Evolutionary conservation across 495 filamentous ascomycete species (phyloP).

Genomic region (Neurospora sublineolata): DNA sequence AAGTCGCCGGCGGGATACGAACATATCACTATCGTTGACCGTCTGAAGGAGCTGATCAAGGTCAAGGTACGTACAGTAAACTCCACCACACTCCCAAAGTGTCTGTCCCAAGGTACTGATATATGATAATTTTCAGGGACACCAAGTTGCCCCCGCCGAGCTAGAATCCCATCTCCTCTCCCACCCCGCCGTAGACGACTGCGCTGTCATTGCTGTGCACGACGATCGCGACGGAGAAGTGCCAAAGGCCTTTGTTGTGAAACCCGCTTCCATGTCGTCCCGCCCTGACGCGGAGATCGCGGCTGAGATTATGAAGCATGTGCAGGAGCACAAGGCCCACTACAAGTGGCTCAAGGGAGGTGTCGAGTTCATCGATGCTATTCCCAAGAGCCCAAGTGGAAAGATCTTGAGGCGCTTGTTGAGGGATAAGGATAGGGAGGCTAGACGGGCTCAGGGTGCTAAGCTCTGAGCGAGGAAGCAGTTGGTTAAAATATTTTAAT

Average conservation of each 20-base stretch:
- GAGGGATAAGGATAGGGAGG: conserved; percentile 68
- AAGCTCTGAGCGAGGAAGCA: conserved; percentile 23
- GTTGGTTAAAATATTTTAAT: not conserved
- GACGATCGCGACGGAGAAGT: conserved; percentile 69
- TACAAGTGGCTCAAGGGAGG: conserved; percentile 89
- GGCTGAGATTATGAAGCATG: conserved; percentile 59
- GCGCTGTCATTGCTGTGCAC: conserved; percentile 70
- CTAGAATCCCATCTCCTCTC: conserved; percentile 80
- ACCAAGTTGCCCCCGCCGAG: conserved; percentile 87
- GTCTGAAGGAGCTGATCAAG: conserved; percentile 91
- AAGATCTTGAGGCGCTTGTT: conserved; percentile 81
- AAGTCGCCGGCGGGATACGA: conserved; percentile 53
- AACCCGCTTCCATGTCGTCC: conserved; percentile 49
- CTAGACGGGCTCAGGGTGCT: conserved; percentile 48
- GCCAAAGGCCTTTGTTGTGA: conserved; percentile 81
- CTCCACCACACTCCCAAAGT: not conserved
- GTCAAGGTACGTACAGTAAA: conserved; percentile 53
- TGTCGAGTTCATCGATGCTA: conserved; percentile 58
- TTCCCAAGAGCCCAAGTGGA: conserved; percentile 86
- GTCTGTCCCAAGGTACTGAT: not conserved
- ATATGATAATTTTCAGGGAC: conserved; percentile 39
- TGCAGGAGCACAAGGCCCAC: conserved; percentile 70
- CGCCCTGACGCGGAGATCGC: conserved; percentile 38
- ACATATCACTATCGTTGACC: conserved; percentile 75
- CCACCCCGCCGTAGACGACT: conserved; percentile 71